Evolutionary conservation across 495 filamentous ascomycete species (phyloP).

Genomic region (Sporormia fimetaria): DNA sequence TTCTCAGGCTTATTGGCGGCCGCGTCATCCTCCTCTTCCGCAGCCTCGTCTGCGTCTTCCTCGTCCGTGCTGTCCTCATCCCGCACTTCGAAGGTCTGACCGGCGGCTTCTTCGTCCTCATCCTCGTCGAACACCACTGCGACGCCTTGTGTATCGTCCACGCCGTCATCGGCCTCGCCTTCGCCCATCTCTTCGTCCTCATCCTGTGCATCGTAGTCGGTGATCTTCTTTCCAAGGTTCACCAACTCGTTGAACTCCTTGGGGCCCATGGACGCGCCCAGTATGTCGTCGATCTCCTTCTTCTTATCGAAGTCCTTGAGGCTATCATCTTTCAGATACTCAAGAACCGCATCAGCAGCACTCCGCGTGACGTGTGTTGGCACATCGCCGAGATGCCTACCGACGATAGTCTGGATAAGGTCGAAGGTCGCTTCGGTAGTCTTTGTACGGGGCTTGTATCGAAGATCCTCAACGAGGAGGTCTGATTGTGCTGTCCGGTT

Average conservation of each 20-base stretch:
- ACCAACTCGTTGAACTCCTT: slow-evolving; percentile 96
- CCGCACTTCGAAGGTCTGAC: slow-evolving; percentile 63
- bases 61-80: slow-evolving; percentile 71
- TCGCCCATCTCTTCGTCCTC: slow-evolving; percentile 83
- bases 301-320: slow-evolving; percentile 98
- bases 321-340: slow-evolving; percentile 86
- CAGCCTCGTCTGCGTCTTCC: slow-evolving; percentile 50
- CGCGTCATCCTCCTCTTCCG: slow-evolving; percentile 45
- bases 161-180: slow-evolving; percentile 49
- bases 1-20: slow-evolving; percentile 42
- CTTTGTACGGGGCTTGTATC: slow-evolving; percentile 81
- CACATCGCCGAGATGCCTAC: slow-evolving; percentile 81
- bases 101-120: slow-evolving; percentile 78
- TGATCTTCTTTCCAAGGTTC: slow-evolving; percentile 97
- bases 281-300: slow-evolving; percentile 87
- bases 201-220: slow-evolving; percentile 94
- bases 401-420: slow-evolving; percentile 83
- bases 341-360: slow-evolving; percentile 86
- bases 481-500: slow-evolving; percentile 79
- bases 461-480: slow-evolving; percentile 70
- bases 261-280: slow-evolving; percentile 67
- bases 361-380: slow-evolving; percentile 83
- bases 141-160: slow-evolving; percentile 91
- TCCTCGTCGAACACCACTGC: slow-evolving; percentile 94
- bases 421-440: slow-evolving; percentile 94